phyloP scores from a whole-genome alignment of 106 monocot genomes.

The Platanthera zijinensis region DNA sequence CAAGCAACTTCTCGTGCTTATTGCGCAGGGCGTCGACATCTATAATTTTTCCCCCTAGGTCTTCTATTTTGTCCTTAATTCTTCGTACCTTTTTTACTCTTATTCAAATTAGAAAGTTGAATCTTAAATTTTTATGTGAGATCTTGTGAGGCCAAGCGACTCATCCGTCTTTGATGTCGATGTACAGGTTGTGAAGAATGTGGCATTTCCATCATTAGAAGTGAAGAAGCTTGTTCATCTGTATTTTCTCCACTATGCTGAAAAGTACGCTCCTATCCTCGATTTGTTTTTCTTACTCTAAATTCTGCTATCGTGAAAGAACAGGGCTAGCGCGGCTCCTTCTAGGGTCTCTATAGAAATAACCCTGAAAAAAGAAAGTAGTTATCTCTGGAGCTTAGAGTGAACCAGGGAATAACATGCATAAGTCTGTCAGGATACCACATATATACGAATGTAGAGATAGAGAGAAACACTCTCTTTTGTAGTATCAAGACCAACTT shows the following conservation, averaged over 20 bases:
- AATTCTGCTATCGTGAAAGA: not conserved
- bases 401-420: no score
- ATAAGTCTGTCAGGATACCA: no score
- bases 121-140: not conserved
- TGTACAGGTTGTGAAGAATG: conserved; percentile 85
- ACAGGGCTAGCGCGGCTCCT: no score
- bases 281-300: not conserved
- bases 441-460: no score
- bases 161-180: not conserved
- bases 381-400: no score
- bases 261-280: conserved; percentile 42
- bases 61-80: not conserved
- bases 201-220: conserved; percentile 77
- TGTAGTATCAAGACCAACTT: no score
- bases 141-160: not conserved
- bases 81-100: not conserved
- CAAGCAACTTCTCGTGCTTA: conserved; percentile 92
- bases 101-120: no score
- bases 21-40: conserved; percentile 87
- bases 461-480: no score
- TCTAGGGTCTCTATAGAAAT: not conserved
- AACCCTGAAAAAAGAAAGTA: no score
- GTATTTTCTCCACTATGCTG: conserved; percentile 88
- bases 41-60: conserved; percentile 93
- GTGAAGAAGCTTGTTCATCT: conserved; percentile 96